These are phyloP conservation scores for Xylaria sp. DNA, from an alignment of 2,329 filamentous ascomycete genomes.

Conservation along the genomic window DNA sequence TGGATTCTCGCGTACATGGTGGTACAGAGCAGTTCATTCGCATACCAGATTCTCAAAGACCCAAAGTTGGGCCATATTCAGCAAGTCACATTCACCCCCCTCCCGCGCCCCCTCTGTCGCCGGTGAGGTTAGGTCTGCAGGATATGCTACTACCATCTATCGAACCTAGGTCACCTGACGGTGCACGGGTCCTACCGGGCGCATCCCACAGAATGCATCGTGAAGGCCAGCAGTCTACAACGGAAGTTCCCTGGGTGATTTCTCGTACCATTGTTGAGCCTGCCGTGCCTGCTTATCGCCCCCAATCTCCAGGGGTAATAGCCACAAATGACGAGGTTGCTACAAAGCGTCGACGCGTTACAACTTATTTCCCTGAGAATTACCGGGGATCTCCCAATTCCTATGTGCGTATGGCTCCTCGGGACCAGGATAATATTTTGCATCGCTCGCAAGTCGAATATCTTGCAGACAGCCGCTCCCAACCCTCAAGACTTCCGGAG, in stretches of 20 bases:
- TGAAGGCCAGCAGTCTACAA: slow-evolving; percentile 38
- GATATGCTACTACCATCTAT: slow-evolving; percentile 50
- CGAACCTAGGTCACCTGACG: slow-evolving; percentile 47
- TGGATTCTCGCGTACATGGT: slow-evolving; percentile 30
- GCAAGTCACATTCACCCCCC: slow-evolving; percentile 31
- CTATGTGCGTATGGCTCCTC: slow-evolving; percentile 41
- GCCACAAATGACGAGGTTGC: slow-evolving; percentile 38
- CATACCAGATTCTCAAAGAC: slow-evolving; percentile 41
- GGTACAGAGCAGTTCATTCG: slow-evolving; percentile 41
- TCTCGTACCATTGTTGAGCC: slow-evolving; percentile 40
- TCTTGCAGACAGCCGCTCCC: slow-evolving; percentile 31
- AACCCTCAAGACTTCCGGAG: slow-evolving; percentile 19
- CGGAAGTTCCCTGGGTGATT: slow-evolving; percentile 40
- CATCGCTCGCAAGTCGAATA: slow-evolving; percentile 37
- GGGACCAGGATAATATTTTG: slow-evolving; percentile 36
- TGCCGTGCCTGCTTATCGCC: slow-evolving; percentile 31
- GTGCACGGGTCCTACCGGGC: slow-evolving; percentile 28
- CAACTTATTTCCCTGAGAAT: slow-evolving; percentile 41
- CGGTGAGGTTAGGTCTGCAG: slow-evolving; percentile 46
- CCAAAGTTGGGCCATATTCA: slow-evolving; percentile 50
- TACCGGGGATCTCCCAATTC: slow-evolving; percentile 34
- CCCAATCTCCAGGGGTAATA: slow-evolving; percentile 38
- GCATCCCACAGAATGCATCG: slow-evolving; percentile 33
- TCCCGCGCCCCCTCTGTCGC: slow-evolving; percentile 41
- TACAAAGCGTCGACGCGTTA: slow-evolving; percentile 42